These are phyloP conservation scores for Klebsormidium nitens DNA, from an alignment of 139 green algal genomes.

Conservation along the genomic window DNA sequence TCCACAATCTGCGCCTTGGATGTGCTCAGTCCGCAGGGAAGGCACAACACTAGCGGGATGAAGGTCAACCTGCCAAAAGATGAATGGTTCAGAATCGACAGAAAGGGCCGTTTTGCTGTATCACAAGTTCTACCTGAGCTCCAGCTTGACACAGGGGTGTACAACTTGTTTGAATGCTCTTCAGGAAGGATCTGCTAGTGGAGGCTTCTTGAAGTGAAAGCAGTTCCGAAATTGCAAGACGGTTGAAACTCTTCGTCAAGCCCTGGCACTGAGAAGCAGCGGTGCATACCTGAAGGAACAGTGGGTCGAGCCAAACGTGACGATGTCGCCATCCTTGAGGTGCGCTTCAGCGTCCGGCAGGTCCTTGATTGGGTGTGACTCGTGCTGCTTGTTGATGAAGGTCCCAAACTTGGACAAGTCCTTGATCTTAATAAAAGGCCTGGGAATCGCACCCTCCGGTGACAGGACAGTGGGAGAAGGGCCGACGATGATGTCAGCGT, in stretches of 20 bases:
- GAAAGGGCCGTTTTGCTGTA: constrained; percentile 2
- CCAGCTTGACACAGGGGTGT: no score
- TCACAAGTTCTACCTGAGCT: no score
- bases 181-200: no score
- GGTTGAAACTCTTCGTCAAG: no score
- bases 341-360: neutral
- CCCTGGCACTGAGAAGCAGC: no score
- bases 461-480: neutral
- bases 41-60: constrained; percentile 5
- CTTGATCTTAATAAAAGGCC: neutral
- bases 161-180: no score
- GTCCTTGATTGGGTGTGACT: neutral
- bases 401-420: constrained; percentile 6
- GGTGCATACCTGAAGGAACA: no score
- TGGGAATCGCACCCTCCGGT: neutral
- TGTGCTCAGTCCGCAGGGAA: no score
- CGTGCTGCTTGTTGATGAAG: neutral
- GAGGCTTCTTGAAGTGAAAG: no score
- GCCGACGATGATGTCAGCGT: neutral
- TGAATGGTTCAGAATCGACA: neutral
- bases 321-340: constrained; percentile 4
- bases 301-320: constrained; percentile 4
- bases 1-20: no score
- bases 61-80: neutral
- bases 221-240: no score